Conservation (phyloP, 2,329 filamentous ascomycete genomes). For the Penicillium sclerotigenum region DNA sequence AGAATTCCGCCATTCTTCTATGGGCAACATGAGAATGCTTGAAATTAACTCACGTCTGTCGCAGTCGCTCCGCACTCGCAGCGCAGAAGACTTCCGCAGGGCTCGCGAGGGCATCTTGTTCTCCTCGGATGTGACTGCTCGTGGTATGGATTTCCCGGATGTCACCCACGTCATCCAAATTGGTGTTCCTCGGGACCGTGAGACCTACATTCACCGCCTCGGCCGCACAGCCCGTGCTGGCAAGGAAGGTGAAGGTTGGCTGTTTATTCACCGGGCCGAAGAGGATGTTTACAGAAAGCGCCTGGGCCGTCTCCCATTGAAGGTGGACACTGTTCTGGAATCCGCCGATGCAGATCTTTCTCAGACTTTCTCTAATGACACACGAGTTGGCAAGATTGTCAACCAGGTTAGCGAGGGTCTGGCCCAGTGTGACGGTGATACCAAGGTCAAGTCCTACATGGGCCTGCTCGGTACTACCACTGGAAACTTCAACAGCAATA, state of each 20-base stretch:
- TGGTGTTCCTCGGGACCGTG: slow-evolving; percentile 61
- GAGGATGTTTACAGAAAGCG: slow-evolving; percentile 47
- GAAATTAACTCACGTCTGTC: slow-evolving; percentile 77
- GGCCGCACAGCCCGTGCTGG: slow-evolving; percentile 71
- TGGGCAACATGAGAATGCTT: slow-evolving; percentile 41
- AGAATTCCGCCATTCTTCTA: slow-evolving; percentile 26
- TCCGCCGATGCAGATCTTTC: slow-evolving; percentile 38
- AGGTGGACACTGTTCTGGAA: slow-evolving; percentile 48
- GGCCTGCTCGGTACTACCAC: slow-evolving; percentile 24
- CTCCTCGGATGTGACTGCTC: slow-evolving; percentile 75
- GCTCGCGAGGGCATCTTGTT: slow-evolving; percentile 64
- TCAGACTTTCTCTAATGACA: slow-evolving; percentile 9
- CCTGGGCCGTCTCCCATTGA: slow-evolving; percentile 55
- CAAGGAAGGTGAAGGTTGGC: slow-evolving; percentile 60
- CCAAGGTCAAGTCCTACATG: slow-evolving; percentile 33
- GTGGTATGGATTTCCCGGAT: slow-evolving; percentile 79
- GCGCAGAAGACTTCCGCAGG: slow-evolving; percentile 68
- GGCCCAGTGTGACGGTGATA: slow-evolving; percentile 20
- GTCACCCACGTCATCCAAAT: slow-evolving; percentile 78
- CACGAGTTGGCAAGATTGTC: slow-evolving; percentile 18
- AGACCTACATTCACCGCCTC: slow-evolving; percentile 73
- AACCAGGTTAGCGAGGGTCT: slow-evolving; percentile 46
- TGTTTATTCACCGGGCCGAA: slow-evolving; percentile 56
- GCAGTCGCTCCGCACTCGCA: slow-evolving; percentile 66
- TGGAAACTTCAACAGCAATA: slow-evolving; percentile 33